Base-by-base conservation (phyloP, 2,329 filamentous ascomycete species). In the Neonectria coccinea region DNA sequence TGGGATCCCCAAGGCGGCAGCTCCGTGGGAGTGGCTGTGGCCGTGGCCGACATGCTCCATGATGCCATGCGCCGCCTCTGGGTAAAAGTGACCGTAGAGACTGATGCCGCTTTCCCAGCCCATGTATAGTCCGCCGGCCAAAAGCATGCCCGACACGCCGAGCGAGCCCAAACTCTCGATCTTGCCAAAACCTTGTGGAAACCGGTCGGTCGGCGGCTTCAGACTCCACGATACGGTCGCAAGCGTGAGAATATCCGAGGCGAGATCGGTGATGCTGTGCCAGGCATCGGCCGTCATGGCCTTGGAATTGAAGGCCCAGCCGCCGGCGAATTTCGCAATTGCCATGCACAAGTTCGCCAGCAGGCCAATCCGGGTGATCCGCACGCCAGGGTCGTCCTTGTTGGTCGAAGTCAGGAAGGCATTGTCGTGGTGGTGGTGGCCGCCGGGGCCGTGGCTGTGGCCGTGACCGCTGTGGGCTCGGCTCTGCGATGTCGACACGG, bases 121-220 rank as follows among this genome's bases (percentile, higher is more conserved):
- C 91, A 99, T 98, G 78, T 97, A 94, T 67, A 97, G 82, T 55
- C 96, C 96, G 67, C 96, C 96, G 52, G 91, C 89, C 2, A 99
- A 86, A 73, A 99, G 84, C 81, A 99, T 92, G 67, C 94, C 90
- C 71, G 94, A 97, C 36, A 99, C 96, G 16, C 95, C 96, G 64
- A 99, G 82, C 22, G 94, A 96, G 20, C 96, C 96, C 76, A 99
- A 82, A 74, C 94, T 97, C 83, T 99, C 96, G n/a, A 99, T 88
- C 83, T 99, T 99, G 76, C 96, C 96, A 77, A 97, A 99, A 2
- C 96, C 96, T 73, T 90, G 89, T 2, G 96, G 96, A 76, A 97
- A 99, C 44, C 87, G 87, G 59, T 91, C 86, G 11, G 92, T 93
- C 0, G 96, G 94, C 6, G 93, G 91, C 73, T 92, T 93, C 65